Evolutionary conservation across 106 monocot genomes (phyloP).

Genomic region (Xerophyta viscosa): DNA sequence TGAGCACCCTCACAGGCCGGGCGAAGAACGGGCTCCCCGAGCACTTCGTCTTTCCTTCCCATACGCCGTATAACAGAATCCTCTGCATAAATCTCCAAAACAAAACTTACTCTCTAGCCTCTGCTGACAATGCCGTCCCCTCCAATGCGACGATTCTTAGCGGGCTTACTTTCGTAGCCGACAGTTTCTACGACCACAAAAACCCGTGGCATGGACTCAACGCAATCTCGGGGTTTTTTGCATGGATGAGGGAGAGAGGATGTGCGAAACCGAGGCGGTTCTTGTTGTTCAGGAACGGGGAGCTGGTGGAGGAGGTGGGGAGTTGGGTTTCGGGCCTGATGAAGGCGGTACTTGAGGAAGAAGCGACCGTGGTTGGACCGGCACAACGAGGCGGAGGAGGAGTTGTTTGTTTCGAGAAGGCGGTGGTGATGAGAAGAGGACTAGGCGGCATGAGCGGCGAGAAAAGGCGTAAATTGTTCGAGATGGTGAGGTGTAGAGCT

Average conservation of each 20-base stretch:
- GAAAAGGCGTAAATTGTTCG: constrained; percentile 28
- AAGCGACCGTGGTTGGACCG: constrained; percentile 27
- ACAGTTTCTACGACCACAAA: constrained; percentile 50
- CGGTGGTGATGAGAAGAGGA: constrained; percentile 61
- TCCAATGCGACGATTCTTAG: constrained; percentile 21
- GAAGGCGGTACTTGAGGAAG: constrained; percentile 22
- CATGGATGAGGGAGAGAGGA: constrained; percentile 32
- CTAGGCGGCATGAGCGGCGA: constrained; percentile 28
- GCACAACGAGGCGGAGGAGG: constrained; percentile 1
- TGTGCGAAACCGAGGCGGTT: constrained; percentile 47
- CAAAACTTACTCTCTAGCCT: constrained; percentile 58
- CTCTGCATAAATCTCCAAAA: constrained; percentile 47
- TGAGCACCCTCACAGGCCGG: constrained; percentile 68
- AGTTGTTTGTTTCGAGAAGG: constrained; percentile 62
- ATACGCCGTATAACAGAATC: constrained; percentile 21
- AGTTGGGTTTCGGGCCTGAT: constrained; percentile 32
- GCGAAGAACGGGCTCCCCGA: constrained; percentile 20
- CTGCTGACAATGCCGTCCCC: constrained; percentile 47
- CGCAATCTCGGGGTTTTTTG: constrained; percentile 37
- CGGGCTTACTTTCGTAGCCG: constrained; percentile 59
- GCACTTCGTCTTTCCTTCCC: constrained; percentile 62
- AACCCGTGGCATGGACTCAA: constrained; percentile 67
- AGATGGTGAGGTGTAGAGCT: constrained; percentile 64
- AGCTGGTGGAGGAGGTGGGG: constrained; percentile 36
- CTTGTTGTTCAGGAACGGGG: constrained; percentile 63